Evolutionary conservation across 2,329 filamentous ascomycete species (phyloP).

Genomic region (Xylaria sp.): DNA sequence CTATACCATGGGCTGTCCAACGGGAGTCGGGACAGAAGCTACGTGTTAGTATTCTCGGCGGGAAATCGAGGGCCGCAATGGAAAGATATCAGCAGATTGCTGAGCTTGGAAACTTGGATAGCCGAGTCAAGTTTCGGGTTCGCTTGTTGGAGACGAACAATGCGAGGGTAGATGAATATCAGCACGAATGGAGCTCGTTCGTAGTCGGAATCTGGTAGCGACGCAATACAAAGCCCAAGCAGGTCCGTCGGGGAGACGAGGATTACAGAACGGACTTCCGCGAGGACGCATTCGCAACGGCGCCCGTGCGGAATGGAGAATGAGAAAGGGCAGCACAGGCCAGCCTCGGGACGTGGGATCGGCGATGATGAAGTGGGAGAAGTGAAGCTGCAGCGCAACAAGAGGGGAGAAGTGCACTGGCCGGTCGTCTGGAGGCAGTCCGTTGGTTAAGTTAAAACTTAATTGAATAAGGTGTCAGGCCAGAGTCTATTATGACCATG

Average conservation of each 20-base stretch:
- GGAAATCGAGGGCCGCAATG: not conserved
- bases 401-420: not conserved
- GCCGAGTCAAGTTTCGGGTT: not conserved
- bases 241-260: not conserved
- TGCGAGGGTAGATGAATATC: not conserved
- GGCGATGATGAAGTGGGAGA: not conserved
- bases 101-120: not conserved
- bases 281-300: not conserved
- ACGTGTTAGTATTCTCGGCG: not conserved
- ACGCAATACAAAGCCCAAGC: not conserved
- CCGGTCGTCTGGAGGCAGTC: not conserved
- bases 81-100: not conserved
- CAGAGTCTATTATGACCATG: not conserved
- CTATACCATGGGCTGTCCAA: not conserved
- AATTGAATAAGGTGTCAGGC: not conserved
- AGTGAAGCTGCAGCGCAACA: not conserved
- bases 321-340: not conserved
- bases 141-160: not conserved
- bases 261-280: not conserved
- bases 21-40: not conserved
- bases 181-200: not conserved
- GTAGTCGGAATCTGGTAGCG: not conserved
- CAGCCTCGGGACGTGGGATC: not conserved
- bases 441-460: not conserved
- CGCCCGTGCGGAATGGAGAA: not conserved